Conservation (phyloP, 352 stramenopile genomes). For the Globisporangium nagaii region DNA sequence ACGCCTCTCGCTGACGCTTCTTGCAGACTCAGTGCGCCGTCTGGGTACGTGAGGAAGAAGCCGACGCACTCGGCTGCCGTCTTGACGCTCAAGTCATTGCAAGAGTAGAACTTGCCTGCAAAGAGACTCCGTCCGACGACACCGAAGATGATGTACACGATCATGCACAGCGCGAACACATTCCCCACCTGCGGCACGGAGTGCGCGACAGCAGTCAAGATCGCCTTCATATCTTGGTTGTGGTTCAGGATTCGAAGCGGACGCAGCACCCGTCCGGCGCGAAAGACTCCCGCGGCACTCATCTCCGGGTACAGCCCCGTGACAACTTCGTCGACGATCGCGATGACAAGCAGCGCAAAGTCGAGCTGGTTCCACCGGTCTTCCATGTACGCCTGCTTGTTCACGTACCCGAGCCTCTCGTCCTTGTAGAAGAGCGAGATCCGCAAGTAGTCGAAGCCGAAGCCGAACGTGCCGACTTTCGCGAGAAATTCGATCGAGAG, state of each 20-base stretch:
- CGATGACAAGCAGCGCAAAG: constrained; percentile 47
- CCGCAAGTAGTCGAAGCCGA: constrained; percentile 59
- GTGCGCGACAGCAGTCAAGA: constrained; percentile 60
- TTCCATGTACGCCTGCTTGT: constrained; percentile 69
- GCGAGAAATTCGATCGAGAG: constrained; percentile 55
- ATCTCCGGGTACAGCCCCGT: constrained; percentile 33
- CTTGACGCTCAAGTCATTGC: constrained; percentile 43
- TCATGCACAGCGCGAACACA: constrained; percentile 59
- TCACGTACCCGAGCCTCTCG: constrained; percentile 56
- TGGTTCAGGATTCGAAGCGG: constrained; percentile 71
- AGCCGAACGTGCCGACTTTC: constrained; percentile 48
- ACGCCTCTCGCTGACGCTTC: constrained; percentile 33
- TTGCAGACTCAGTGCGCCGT: constrained; percentile 43
- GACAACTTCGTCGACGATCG: constrained; percentile 53
- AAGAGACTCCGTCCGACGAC: constrained; percentile 67
- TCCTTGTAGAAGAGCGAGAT: constrained; percentile 57
- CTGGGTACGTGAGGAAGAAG: constrained; percentile 41
- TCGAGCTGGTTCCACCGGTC: constrained; percentile 77
- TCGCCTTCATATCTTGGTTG: constrained; percentile 74
- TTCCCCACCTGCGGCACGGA: constrained; percentile 72
- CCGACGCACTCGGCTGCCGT: constrained; percentile 43
- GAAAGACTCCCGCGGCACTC: constrained; percentile 50
- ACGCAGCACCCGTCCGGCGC: constrained; percentile 54
- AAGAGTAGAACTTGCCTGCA: constrained; percentile 57
- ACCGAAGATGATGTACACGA: constrained; percentile 78